Evolutionary conservation across 768 basidiomycete species (phyloP).

Genomic region (Serendipita sp.): DNA sequence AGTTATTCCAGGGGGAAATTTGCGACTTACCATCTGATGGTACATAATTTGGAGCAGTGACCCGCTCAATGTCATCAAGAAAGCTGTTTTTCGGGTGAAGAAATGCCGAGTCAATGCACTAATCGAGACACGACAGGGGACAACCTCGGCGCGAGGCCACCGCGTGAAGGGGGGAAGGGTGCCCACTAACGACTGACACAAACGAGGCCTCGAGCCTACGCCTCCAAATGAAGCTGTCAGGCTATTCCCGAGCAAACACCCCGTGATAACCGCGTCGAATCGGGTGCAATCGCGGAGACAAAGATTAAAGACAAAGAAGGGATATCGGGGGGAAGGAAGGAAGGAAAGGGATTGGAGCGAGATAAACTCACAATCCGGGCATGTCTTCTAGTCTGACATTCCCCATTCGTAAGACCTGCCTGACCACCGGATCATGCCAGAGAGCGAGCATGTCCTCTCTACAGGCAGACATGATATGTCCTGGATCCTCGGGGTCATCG

Average conservation of each 20-base stretch:
- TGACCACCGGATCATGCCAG: slow-evolving; percentile 47
- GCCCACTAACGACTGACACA: too few relatives aligned
- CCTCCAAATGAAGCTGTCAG: too few relatives aligned
- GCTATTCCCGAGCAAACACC: too few relatives aligned
- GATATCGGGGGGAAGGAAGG: background rate
- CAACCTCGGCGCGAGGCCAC: background rate
- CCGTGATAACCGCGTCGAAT: background rate
- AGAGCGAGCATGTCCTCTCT: slow-evolving; percentile 49
- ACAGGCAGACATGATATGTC: slow-evolving; percentile 27
- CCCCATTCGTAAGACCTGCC: slow-evolving; percentile 31
- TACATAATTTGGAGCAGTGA: slow-evolving; percentile 48
- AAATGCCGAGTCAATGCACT: background rate
- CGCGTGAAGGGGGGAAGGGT: background rate
- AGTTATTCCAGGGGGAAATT: background rate
- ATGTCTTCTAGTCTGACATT: slow-evolving; percentile 48
- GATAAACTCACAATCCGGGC: slow-evolving; percentile 48
- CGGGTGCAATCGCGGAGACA: background rate
- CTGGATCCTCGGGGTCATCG: background rate
- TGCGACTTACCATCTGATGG: slow-evolving; percentile 35
- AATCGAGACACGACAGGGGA: too few relatives aligned
- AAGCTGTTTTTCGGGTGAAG: slow-evolving; percentile 20
- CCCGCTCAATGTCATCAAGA: slow-evolving; percentile 34
- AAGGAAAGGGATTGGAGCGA: slow-evolving; percentile 15
- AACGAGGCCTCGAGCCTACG: too few relatives aligned
- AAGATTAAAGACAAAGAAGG: background rate